Evolutionary conservation across 2,329 filamentous ascomycete genomes (phyloP), one percentile per base, ranked within the genome.

Genomic region (Elsinoe australis): DNA sequence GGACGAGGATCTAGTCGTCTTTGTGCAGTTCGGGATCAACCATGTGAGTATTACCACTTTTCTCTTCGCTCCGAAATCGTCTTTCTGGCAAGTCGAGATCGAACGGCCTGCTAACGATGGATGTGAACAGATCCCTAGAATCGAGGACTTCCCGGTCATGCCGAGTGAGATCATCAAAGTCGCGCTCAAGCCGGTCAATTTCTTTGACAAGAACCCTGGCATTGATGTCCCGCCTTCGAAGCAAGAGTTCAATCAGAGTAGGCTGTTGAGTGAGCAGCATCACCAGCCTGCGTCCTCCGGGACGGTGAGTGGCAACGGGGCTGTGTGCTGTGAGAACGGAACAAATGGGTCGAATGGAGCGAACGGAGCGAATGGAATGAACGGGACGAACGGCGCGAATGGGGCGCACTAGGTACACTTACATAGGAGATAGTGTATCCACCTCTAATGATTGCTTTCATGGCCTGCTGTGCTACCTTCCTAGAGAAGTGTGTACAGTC

Each of bases 121-220:
- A 36, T 48, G 28, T 19, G 5, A 10, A 35, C 47, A 60, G 56
- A 68, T 77, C 49, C 71, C 72, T 0, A 61, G 73, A 28, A 69
- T 73, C 12, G 76, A 79, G 59, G 75, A 79, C 55, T 78, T 77
- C 61, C 74, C 74, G 0, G 70, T 79, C 38, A 79, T 79, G 75
- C 76, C 76, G 0, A 71, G 69, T 35, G 76, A 80, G 64, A 71
- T 74, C 10, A 64, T 78, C 49, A 76, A 73, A 57, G 68, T 79
- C n/a, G 67, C 72, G 47, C 61, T 80, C 52, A 74, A 78, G 54
- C 75, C 76, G 0, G 71, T 75, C 8, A 77, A 79, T 56, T 80
- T 80, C 65, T 78, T 78, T 53, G 65, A 70, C 26, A 72, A 69
- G 62, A 80, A 80, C 47, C 76, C 76, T 2, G 76, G 74, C 14